Conservation (phyloP, 352 stramenopile genomes). For the Phytophthora pluvialis region DNA sequence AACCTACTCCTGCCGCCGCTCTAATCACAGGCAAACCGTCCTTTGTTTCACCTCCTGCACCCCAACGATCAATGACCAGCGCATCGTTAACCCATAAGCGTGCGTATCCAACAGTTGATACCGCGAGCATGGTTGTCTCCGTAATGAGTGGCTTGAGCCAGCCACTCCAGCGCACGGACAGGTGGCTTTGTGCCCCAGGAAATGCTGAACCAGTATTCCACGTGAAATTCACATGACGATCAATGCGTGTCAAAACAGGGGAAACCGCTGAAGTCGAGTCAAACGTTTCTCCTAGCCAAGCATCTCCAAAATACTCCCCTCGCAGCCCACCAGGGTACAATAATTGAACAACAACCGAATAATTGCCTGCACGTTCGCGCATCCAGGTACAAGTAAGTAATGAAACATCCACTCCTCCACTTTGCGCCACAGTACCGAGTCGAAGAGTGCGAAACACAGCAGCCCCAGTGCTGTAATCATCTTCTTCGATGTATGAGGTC, state of each 20-base stretch:
- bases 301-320: slow-evolving; percentile 72
- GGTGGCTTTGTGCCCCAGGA: slow-evolving; percentile 55
- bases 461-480: slow-evolving; percentile 20
- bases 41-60: slow-evolving; percentile 36
- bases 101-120: slow-evolving; percentile 57
- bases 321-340: slow-evolving; percentile 63
- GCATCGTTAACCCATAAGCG: slow-evolving; percentile 71
- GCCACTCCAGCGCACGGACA: slow-evolving; percentile 71
- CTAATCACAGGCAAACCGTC: slow-evolving; percentile 23
- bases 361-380: slow-evolving; percentile 49
- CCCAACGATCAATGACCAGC: slow-evolving; percentile 72
- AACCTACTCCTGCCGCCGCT: slow-evolving; percentile 30
- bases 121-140: slow-evolving; percentile 48
- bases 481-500: slow-evolving; percentile 34
- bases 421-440: slow-evolving; percentile 23
- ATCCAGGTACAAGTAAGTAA: slow-evolving; percentile 53
- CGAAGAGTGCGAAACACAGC: slow-evolving; percentile 17
- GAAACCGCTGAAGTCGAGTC: background rate
- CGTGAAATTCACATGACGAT: slow-evolving; percentile 78
- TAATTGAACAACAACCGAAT: slow-evolving; percentile 60
- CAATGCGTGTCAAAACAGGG: slow-evolving; percentile 52
- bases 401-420: slow-evolving; percentile 20
- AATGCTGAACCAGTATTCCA: slow-evolving; percentile 62
- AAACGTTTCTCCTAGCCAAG: slow-evolving; percentile 53
- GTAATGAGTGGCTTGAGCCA: slow-evolving; percentile 58